Base-by-base conservation (phyloP, 140 eudicot species). In the Erigeron philadelphicus region DNA sequence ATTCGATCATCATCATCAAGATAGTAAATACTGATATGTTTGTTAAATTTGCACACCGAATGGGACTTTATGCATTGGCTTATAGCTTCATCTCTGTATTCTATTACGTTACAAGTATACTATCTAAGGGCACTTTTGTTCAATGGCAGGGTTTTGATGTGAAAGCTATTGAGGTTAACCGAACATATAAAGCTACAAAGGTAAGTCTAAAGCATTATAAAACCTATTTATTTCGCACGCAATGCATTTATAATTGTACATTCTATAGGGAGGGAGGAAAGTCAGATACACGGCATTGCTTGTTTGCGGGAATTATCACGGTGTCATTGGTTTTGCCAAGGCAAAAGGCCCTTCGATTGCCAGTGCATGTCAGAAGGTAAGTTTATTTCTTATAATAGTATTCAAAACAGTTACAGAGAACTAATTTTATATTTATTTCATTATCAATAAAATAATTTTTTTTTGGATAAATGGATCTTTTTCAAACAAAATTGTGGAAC, bases 221-320 rank as follows among this genome's bases (percentile, higher is more conserved):
- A 57, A 4, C n/a, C 50, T 62, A 16, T 71, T 56, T 56, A 21
- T 47, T 25, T 49, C 4, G 40, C 41, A 6, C 63, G 35, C 25
- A 62, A 74, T n/a, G 16, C 70, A 61, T 45, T 70, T 53, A 61
- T 56, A 52, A 68, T 76, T 47, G 65, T 59, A 66, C 56, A 18
- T 78, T 44, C 18, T 60, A 45, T 66, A 92, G 98, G 98, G 98
- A 61, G 96, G 96, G 35, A 92, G 79, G 84, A 75, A 86, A 35
- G 43, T 81, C 68, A 91, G 84, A 74, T 92, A 86, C 61, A 86
- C 95, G 42, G 98, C 84, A 11, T 66, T 88, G 90, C 67, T 92
- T 60, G 98, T 88, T 56, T 91, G 97, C 67, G 96, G 98, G 18
- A 92, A 92, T 72, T 88, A 92, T 74, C 82, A 88, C 52, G 98